A percentile compares a stretch with the other conserved stretches of the same genome.
phyloP scores from a whole-genome alignment of 805 yeast genomes.

The Ogataea methylovora region DNA sequence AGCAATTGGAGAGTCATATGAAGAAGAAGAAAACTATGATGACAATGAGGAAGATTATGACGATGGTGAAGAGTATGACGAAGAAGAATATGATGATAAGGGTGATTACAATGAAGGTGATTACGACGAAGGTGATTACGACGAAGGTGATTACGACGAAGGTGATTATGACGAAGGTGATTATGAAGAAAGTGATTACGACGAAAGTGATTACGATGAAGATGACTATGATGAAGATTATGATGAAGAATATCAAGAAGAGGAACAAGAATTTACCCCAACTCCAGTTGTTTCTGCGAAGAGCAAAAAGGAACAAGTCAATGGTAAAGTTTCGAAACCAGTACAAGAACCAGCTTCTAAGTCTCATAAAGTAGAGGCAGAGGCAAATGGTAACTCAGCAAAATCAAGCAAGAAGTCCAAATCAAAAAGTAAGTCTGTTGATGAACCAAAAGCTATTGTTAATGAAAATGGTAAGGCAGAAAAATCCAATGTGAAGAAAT shows the following conservation, averaged over 20 bases:
- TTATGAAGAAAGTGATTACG: not conserved
- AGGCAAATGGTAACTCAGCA: too few species aligned
- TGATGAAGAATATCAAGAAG: not conserved
- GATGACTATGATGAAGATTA: not conserved
- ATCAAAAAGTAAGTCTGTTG: too few species aligned
- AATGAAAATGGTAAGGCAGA: too few species aligned
- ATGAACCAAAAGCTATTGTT: too few species aligned
- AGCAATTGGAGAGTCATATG: not conserved
- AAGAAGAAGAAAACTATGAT: not conserved
- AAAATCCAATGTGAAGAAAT: too few species aligned
- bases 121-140: constrained; percentile 1
- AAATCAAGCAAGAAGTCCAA: too few species aligned
- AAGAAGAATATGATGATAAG: not conserved
- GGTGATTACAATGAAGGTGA: not conserved
- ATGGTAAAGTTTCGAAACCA: not conserved
- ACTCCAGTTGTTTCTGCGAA: too few species aligned
- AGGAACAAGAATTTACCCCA: not conserved
- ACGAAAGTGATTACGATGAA: not conserved
- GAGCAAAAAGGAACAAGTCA: not conserved
- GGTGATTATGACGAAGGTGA: constrained; percentile 1
- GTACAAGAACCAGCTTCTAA: not conserved
- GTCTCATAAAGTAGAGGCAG: not conserved
- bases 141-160: not conserved
- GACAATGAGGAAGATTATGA: not conserved
- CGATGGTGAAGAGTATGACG: not conserved